These are phyloP conservation scores for Suillus americanus DNA, from an alignment of 768 basidiomycete species.

Conservation along the genomic window DNA sequence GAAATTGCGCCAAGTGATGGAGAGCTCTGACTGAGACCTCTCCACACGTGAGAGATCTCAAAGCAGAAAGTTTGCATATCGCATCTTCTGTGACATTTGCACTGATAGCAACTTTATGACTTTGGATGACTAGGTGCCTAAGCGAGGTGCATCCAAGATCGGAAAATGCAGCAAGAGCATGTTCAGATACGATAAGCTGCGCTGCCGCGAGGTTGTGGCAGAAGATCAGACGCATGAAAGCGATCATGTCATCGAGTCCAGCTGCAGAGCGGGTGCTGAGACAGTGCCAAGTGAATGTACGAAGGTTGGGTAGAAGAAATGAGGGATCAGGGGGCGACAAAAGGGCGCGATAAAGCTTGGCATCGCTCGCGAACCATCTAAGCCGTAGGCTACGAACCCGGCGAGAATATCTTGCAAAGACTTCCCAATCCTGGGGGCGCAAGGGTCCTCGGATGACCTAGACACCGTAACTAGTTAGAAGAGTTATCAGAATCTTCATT, in stretches of 20 bases:
- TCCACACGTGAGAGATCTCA: background rate
- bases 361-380: conserved; percentile 27
- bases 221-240: conserved; percentile 26
- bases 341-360: conserved; percentile 20
- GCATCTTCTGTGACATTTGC: background rate
- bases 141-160: background rate
- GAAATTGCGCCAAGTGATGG: conserved; percentile 2
- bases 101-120: background rate
- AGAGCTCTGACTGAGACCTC: background rate
- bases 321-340: conserved; percentile 13
- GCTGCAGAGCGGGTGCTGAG: conserved; percentile 2
- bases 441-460: conserved; percentile 25
- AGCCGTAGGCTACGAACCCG: conserved; percentile 31
- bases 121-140: background rate
- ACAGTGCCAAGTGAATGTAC: conserved; percentile 20
- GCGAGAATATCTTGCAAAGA: conserved; percentile 28
- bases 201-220: conserved; percentile 2
- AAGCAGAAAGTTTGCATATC: background rate
- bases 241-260: conserved; percentile 20
- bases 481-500: background rate
- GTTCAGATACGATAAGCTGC: background rate
- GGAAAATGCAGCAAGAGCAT: background rate
- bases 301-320: conserved; percentile 25
- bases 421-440: conserved; percentile 23
- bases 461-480: background rate